Evolutionary conservation across 805 yeast genomes (phyloP), one percentile per base, ranked within the genome.

Genomic region (Torulaspora franciscae): DNA sequence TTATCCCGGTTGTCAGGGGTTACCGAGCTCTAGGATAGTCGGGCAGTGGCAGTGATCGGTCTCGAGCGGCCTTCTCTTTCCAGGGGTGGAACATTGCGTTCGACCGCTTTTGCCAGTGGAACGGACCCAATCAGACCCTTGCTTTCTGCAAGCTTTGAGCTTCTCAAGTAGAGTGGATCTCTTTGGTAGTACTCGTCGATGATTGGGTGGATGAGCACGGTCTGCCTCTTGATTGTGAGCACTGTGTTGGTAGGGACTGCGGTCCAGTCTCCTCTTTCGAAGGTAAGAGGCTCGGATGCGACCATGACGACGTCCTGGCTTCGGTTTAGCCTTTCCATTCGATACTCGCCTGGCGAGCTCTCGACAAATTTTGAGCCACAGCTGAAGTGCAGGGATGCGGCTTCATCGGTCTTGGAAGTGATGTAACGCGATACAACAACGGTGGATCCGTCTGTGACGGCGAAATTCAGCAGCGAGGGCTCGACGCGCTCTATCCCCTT

Each of bases 241-340:
- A 83, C 70, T 3, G 97, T 85, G 62, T 93, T 93, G 1, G 98
- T 85, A 2, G 98, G 98, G 0, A 93, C 95, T 3, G 96, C 83
- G 41, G 91, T 85, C 99, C 99, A 93, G 66, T 93, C 99, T 32
- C 90, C 91, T 45, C 99, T 71, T 68, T 93, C 98, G 64, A 93
- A 93, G 0, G 99, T 93, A 46, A 93, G 72, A 0, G 99, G 99
- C 61, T 93, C 99, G 13, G 95, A 84, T 1, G 99, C 96, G 40
- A 93, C 93, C 82, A 93, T 84, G n/a, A 91, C 83, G 13, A 93
- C 91, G 64, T 88, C 91, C 65, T 91, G 97, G 7, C 93, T 85
- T 43, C 97, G 75, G 65, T 90, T 95, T 48, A 86, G 71, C 43
- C 99, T 75, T 65, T 93, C 97, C 96, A 93, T 89, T 57, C 85